Evolutionary conservation across 2,329 filamentous ascomycete species (phyloP).

Genomic region (Xylariales sp.): DNA sequence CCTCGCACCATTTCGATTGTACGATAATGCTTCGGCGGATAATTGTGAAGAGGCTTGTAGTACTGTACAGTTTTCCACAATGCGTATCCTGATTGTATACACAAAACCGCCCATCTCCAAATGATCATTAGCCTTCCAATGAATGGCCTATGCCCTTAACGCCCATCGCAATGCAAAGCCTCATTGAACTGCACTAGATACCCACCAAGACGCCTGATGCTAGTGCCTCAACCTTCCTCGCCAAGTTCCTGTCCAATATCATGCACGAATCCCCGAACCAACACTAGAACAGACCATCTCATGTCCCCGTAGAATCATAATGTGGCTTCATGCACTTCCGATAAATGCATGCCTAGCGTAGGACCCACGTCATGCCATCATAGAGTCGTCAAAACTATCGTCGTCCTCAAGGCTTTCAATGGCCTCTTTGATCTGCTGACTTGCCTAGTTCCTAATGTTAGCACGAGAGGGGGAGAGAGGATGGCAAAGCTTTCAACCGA

Average conservation of each 20-base stretch:
- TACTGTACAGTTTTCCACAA: constrained; percentile 47
- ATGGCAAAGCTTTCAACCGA: constrained; percentile 55
- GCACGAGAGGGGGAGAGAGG: constrained; percentile 18
- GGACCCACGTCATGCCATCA: constrained; percentile 64
- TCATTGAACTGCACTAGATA: constrained; percentile 38
- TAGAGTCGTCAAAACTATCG: constrained; percentile 75
- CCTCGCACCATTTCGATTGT: constrained; percentile 13
- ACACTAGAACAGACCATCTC: constrained; percentile 31
- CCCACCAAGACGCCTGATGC: constrained; percentile 36
- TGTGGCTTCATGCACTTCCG: constrained; percentile 4
- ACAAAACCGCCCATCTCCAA: constrained; percentile 43
- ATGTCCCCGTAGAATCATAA: constrained; percentile 29
- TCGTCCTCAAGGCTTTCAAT: constrained; percentile 92
- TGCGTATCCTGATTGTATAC: constrained; percentile 46
- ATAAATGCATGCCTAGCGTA: constrained; percentile 32
- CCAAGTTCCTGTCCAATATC: constrained; percentile 29
- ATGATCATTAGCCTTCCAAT: constrained; percentile 34
- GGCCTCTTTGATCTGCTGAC: constrained; percentile 93
- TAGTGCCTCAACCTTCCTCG: constrained; percentile 27
- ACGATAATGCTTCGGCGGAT: constrained; percentile 21
- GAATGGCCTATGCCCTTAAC: constrained; percentile 42
- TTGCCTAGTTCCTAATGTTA: constrained; percentile 69
- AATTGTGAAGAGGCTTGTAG: constrained; percentile 29
- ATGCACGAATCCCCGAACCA: constrained; percentile 31
- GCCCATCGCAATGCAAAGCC: constrained; percentile 48